Evolutionary conservation across 345 rosid genomes (phyloP), one percentile per base, ranked within the genome.

Genomic region (Salix koriyanagi): DNA sequence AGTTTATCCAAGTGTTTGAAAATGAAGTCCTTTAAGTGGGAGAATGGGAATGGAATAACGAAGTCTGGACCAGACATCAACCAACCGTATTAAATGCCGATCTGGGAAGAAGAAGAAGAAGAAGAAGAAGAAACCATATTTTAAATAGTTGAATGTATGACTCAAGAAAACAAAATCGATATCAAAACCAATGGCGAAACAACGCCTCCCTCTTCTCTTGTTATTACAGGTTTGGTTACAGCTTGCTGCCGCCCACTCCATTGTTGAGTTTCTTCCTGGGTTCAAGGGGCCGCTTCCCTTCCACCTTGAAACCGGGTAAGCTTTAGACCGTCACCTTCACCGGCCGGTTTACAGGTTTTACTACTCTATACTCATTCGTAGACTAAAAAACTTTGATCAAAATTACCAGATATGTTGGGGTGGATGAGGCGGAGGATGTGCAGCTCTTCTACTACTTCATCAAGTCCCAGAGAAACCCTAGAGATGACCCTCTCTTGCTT

Each of bases 381-480:
- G 13, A 41, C 6, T 36, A 0, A 0, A 3, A 1, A 23, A 0
- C 5, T 4, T 58, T 23, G 41, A 9, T 65, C 23, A 9, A 52
- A 34, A n/a, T 21, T 32, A 18, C 46, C 71, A 80, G 83, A 28
- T 80, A 80, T 70, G 19, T 76, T 15, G 83, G 83, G 0, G 71
- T 80, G 32, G 80, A 70, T 10, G 73, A 80, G 67, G 42, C 77
- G 62, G 80, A 80, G 54, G 83, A 80, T 18, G 80, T 72, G 48
- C 79, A 80, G 61, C 83, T 80, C 16, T 76, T 80, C 58, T 80
- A 80, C 71, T 80, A 76, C 65, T 80, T 80, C 26, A 54, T 67
- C 16, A 67, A 76, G 73, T 80, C 83, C 34, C 69, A 76, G 19
- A 50, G 73, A 37, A 71, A 80, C 30, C 5, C 73, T 39, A 41